Evolutionary conservation across 805 yeast species (phyloP).

Genomic region (Saccharomycopsis olivae): DNA sequence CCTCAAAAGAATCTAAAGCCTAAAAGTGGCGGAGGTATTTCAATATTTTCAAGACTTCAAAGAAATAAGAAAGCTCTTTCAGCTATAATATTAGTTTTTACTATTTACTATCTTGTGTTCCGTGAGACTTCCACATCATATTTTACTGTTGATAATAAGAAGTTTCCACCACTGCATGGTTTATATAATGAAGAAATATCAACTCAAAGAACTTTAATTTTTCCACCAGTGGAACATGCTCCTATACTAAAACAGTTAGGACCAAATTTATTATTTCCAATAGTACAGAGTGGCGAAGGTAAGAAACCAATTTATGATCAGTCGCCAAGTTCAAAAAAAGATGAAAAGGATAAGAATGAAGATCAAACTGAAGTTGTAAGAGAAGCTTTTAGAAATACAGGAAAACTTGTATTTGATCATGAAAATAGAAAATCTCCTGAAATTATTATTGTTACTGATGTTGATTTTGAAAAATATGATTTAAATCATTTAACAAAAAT

Average conservation of each 20-base stretch:
- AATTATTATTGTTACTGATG: conserved; percentile 63
- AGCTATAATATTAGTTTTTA: conserved; percentile 7
- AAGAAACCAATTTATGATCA: conserved; percentile 12
- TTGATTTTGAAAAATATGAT: conserved; percentile 63
- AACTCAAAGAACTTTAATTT: conserved; percentile 45
- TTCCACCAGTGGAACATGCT: conserved; percentile 69
- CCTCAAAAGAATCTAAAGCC: conserved; percentile 18
- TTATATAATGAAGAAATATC: conserved; percentile 34
- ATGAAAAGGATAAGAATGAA: conserved; percentile 1
- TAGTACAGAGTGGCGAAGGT: conserved; percentile 3
- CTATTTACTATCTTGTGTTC: conserved; percentile 12
- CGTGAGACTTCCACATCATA: conserved; percentile 7
- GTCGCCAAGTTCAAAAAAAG: conserved; percentile 6
- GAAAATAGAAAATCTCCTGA: conserved; percentile 38
- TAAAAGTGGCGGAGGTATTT: conserved; percentile 7
- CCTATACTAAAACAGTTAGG: conserved; percentile 48
- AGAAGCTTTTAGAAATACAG: conserved; percentile 53
- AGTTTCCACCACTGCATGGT: conserved; percentile 31
- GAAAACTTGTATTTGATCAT: conserved; percentile 40
- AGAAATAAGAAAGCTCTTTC: conserved; percentile 11
- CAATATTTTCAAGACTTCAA: conserved; percentile 8
- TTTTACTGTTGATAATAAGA: conserved; percentile 11
- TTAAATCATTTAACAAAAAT: conserved; percentile 50
- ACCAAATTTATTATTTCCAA: conserved; percentile 35
- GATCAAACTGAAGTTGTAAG: conserved; percentile 33